Conservation (phyloP, 2,329 filamentous ascomycete species). For the Fusarium falciforme region DNA sequence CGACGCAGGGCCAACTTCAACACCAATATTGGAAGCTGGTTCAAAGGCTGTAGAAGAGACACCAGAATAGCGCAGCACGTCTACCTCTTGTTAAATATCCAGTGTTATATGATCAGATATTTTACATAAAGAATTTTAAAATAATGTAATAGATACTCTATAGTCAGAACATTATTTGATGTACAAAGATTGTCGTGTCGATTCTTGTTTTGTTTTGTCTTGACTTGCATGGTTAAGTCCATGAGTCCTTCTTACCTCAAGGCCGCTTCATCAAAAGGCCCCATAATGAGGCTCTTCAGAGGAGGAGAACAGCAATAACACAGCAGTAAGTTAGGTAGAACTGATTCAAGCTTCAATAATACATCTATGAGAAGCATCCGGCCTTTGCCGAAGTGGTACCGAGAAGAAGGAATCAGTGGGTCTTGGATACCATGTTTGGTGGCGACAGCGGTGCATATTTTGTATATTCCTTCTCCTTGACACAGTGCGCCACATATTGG, state of each 20-base stretch:
- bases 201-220: no score
- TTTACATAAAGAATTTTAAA: background rate
- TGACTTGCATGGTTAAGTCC: no score
- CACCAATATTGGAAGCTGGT: background rate
- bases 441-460: background rate
- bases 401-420: background rate
- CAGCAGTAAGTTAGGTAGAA: no score
- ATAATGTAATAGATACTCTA: background rate
- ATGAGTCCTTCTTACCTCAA: background rate
- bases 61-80: background rate
- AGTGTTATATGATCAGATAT: background rate
- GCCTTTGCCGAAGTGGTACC: background rate
- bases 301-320: background rate
- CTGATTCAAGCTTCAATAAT: background rate
- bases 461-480: background rate
- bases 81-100: background rate
- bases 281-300: background rate
- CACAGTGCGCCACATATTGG: background rate
- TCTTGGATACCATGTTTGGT: background rate
- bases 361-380: background rate
- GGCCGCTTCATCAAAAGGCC: background rate
- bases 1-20: background rate
- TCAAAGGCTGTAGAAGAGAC: background rate
- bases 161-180: no score
- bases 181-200: no score